phyloP scores from a whole-genome alignment of 352 stramenopile genomes.

The Peronospora destructor region DNA sequence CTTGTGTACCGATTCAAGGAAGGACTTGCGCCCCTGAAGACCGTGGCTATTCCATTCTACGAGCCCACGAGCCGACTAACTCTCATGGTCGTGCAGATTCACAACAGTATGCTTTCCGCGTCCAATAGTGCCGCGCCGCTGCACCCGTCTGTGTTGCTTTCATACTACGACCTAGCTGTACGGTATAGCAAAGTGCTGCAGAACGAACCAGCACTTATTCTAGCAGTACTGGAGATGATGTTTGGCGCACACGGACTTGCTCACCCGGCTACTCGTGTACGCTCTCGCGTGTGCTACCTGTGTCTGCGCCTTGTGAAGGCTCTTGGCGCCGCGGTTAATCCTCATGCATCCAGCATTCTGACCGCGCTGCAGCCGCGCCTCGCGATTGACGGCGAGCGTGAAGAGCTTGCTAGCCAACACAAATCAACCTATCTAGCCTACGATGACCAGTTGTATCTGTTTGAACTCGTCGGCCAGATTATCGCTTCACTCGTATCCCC shows the following conservation, averaged over 20 bases:
- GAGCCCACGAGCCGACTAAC: conserved; percentile 59
- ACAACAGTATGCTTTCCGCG: conserved; percentile 47
- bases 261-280: conserved; percentile 47
- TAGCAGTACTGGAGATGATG: conserved; percentile 73
- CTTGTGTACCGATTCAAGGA: conserved; percentile 83
- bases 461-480: conserved; percentile 78
- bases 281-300: conserved; percentile 79
- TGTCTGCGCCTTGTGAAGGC: conserved; percentile 77
- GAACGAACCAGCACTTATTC: conserved; percentile 57
- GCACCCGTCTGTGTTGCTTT: conserved; percentile 52
- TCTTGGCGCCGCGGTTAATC: conserved; percentile 55
- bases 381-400: conserved; percentile 39
- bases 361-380: conserved; percentile 59
- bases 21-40: conserved; percentile 58
- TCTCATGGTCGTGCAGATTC: conserved; percentile 61
- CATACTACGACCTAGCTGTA: conserved; percentile 77
- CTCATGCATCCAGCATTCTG: conserved; percentile 72
- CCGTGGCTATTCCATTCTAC: conserved; percentile 47
- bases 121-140: conserved; percentile 24
- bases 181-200: conserved; percentile 74
- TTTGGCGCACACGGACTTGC: conserved; percentile 71
- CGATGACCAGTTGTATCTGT: conserved; percentile 82
- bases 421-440: conserved; percentile 51
- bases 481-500: conserved; percentile 52
- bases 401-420: conserved; percentile 29